These are phyloP conservation scores for Trichosanthes cucumerina DNA, from an alignment of 306 rosid genomes.

Conservation along the genomic window DNA sequence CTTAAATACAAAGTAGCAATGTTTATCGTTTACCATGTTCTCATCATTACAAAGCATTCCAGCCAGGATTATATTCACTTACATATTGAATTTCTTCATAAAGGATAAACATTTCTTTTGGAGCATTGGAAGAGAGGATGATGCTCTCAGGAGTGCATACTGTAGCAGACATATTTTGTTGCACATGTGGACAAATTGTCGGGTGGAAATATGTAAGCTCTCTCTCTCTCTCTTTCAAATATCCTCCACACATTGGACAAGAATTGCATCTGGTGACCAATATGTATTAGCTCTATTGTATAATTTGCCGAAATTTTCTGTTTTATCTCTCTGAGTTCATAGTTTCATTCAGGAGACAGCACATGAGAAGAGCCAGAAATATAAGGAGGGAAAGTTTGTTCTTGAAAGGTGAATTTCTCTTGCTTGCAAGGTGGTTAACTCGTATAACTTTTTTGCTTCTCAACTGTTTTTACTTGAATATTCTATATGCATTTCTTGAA, in stretches of 20 bases:
- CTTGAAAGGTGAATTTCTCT: constrained; percentile 65
- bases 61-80: not conserved
- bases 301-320: not conserved
- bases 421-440: not conserved
- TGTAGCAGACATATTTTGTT: constrained; percentile 77
- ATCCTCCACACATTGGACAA: not conserved
- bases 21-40: not conserved
- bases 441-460: not conserved
- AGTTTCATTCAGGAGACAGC: constrained; percentile 48
- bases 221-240: not conserved
- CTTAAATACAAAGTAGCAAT: not conserved
- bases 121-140: constrained; percentile 56
- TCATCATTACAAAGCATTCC: not conserved
- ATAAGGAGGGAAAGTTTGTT: constrained; percentile 86
- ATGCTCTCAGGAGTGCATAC: constrained; percentile 83
- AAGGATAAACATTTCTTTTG: constrained; percentile 59
- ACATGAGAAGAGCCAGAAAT: constrained; percentile 74
- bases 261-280: not conserved
- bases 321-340: not conserved
- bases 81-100: not conserved
- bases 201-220: constrained; percentile 91
- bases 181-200: constrained; percentile 81
- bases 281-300: not conserved
- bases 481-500: constrained; percentile 1
- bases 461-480: not conserved